These are phyloP conservation scores for Monosporascus sp. DNA, from an alignment of 2,329 filamentous ascomycete genomes.

Conservation along the genomic window DNA sequence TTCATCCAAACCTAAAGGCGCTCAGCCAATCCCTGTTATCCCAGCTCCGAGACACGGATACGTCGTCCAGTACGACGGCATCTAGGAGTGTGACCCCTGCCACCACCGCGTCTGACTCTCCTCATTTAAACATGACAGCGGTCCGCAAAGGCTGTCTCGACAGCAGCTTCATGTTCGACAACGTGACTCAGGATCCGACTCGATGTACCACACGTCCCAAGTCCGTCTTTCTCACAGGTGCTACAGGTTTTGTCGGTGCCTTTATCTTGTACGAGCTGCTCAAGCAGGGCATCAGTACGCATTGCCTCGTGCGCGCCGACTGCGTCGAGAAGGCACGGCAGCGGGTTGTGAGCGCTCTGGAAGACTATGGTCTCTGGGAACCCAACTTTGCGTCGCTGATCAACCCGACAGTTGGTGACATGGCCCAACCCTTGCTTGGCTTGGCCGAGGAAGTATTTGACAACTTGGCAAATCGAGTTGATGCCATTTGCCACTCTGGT, in stretches of 20 bases:
- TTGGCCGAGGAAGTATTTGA: conserved; percentile 16
- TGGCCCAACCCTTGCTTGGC: conserved; percentile 19
- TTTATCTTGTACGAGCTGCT: conserved; percentile 20
- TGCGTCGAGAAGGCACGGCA: conserved; percentile 6
- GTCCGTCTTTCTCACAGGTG: conserved; percentile 20
- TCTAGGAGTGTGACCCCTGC: conserved; percentile 6
- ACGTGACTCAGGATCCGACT: conserved; percentile 5
- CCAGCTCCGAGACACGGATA: conserved; percentile 8
- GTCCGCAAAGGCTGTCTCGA: conserved; percentile 21
- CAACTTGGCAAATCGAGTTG: conserved; percentile 15
- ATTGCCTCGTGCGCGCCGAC: conserved; percentile 21
- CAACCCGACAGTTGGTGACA: conserved; percentile 16
- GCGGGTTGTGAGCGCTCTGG: conserved; percentile 13
- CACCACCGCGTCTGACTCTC: conserved; percentile 7
- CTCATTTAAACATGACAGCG: conserved; percentile 10
- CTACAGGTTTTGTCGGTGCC: conserved; percentile 24
- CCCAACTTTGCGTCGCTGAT: conserved; percentile 13
- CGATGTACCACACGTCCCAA: conserved; percentile 5
- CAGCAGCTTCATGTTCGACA: conserved; percentile 15
- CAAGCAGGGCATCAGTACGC: conserved; percentile 11
- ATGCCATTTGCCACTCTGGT: conserved; percentile 22
- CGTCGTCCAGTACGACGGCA: conserved; percentile 6
- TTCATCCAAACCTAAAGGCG: conserved; percentile 14
- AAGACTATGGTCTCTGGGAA: conserved; percentile 18
- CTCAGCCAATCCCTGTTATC: conserved; percentile 14